These are phyloP conservation scores for Saururus chinensis DNA, from an alignment of 164 flowering plant genomes.

Conservation along the genomic window DNA sequence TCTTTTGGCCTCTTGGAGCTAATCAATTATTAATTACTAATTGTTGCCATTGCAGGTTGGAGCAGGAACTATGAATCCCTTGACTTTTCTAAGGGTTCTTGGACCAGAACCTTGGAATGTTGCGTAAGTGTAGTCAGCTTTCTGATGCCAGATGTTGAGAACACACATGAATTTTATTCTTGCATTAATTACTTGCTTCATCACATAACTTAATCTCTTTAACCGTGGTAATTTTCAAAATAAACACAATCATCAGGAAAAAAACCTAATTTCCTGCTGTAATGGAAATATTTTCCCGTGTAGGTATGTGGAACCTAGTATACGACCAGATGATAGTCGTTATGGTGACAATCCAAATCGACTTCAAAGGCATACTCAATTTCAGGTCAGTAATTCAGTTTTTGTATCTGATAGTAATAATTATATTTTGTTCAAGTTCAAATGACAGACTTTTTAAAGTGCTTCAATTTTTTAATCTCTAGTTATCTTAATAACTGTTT, in stretches of 20 bases:
- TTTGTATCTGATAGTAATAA: background rate
- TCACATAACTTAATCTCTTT: background rate
- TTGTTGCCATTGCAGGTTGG: constrained; percentile 53
- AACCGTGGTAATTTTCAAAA: no score
- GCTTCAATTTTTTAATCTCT: background rate
- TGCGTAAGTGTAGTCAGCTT: constrained; percentile 56
- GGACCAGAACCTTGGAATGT: constrained; percentile 99
- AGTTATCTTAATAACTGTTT: background rate
- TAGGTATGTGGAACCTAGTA: constrained; percentile 94
- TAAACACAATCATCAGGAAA: no score
- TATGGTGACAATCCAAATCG: constrained; percentile 97
- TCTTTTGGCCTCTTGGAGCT: background rate
- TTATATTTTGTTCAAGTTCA: no score
- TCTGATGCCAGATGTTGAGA: background rate
- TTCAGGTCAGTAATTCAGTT: constrained; percentile 46
- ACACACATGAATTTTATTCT: background rate
- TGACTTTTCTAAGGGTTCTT: constrained; percentile 89
- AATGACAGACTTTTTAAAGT: no score
- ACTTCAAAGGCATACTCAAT: constrained; percentile 94
- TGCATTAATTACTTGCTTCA: background rate
- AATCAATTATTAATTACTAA: no score
- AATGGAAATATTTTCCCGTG: background rate
- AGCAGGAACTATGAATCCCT: constrained; percentile 99
- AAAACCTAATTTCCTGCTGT: background rate
- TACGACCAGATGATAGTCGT: constrained; percentile 98